phyloP scores from a whole-genome alignment of 352 stramenopile genomes.

The Globisporangium abappressorium region DNA sequence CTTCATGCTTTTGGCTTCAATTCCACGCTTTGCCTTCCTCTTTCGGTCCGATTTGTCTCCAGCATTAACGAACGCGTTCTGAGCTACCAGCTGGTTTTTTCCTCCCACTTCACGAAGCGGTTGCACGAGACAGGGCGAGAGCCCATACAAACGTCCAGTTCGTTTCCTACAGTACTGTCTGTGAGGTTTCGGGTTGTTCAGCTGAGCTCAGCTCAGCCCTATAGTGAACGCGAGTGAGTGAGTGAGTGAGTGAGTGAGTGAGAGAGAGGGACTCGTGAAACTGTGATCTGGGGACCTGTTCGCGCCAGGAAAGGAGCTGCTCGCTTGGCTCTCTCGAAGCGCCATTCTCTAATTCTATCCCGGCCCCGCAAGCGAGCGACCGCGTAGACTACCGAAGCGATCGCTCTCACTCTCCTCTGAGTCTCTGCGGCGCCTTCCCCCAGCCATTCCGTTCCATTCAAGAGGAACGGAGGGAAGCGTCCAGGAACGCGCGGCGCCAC shows the following conservation, averaged over 20 bases:
- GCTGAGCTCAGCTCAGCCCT: too few relatives aligned
- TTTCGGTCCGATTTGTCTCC: not conserved
- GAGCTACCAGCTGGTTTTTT: constrained; percentile 6
- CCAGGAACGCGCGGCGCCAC: constrained; percentile 5
- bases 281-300: not conserved
- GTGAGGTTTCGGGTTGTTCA: not conserved
- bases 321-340: not conserved
- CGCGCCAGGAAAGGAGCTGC: not conserved
- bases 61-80: constrained; percentile 3
- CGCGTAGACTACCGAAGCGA: constrained; percentile 6
- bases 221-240: not conserved
- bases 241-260: not conserved
- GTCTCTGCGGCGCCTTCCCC: constrained; percentile 9
- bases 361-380: constrained; percentile 7
- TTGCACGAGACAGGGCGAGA: not conserved
- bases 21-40: not conserved
- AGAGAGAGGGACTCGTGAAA: not conserved
- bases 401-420: not conserved
- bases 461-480: constrained; percentile 11
- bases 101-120: not conserved
- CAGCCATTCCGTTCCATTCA: constrained; percentile 10
- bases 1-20: not conserved
- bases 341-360: constrained; percentile 11
- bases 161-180: not conserved
- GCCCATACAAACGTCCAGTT: constrained; percentile 5